Percentiles rank a stretch among this genome's conserved stretches.
Conservation (phyloP, 192 early-diverging fungal species). For the Backusella mclennaniae region DNA sequence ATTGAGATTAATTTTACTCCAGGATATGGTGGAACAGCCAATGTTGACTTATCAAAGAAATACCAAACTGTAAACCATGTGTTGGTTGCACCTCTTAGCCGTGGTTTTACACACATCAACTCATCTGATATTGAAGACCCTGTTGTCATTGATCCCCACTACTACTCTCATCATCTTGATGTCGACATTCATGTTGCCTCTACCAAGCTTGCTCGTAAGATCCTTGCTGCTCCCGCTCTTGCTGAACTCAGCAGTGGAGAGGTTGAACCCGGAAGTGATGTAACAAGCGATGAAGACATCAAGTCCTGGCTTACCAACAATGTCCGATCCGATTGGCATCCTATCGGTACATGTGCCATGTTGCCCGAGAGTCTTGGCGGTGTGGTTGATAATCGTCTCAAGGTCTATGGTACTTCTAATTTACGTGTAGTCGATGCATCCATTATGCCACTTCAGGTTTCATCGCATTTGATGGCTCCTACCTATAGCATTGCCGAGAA, state of each 20-base stretch:
- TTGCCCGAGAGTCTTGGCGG: slow-evolving; percentile 7
- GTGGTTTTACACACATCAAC: not conserved
- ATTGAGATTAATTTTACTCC: not conserved
- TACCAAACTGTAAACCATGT: slow-evolving; percentile 7
- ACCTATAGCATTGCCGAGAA: slow-evolving; percentile 30
- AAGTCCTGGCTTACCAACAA: not conserved
- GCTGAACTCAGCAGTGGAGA: not conserved
- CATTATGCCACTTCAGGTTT: slow-evolving; percentile 24
- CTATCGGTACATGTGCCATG: slow-evolving; percentile 3
- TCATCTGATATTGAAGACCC: slow-evolving; percentile 3
- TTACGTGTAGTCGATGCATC: slow-evolving; percentile 36
- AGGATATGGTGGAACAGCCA: slow-evolving; percentile 1
- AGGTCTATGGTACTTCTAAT: slow-evolving; percentile 22
- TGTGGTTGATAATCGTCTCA: slow-evolving; percentile 28
- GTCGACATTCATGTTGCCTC: not conserved
- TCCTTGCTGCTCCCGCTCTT: not conserved
- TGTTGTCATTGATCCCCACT: not conserved
- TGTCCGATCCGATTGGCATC: not conserved
- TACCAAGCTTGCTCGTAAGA: not conserved
- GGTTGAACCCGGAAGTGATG: not conserved
- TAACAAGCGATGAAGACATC: not conserved
- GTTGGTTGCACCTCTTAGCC: not conserved
- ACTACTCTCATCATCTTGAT: not conserved
- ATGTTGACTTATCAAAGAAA: not conserved
- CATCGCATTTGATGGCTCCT: slow-evolving; percentile 12